phyloP scores from a whole-genome alignment of 1,284 basidiomycete species.

The Pseudozyma tsukubaensis region DNA sequence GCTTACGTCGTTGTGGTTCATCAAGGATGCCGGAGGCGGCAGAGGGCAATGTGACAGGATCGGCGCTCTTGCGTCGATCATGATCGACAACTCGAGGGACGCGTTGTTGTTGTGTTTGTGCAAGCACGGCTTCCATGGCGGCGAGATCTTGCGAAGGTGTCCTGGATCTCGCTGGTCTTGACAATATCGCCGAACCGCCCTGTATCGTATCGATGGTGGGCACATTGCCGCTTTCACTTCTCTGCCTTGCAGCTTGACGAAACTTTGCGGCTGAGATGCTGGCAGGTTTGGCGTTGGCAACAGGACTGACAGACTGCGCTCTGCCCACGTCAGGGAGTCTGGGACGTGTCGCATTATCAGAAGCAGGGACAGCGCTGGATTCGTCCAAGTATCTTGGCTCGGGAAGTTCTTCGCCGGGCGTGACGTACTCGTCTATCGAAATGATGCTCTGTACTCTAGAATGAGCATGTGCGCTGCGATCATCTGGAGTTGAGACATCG shows the following conservation, averaged over 20 bases:
- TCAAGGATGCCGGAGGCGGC: slow-evolving; percentile 3
- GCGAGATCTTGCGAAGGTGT: slow-evolving; percentile 48
- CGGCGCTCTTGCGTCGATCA: slow-evolving; percentile 32
- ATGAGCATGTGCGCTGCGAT: slow-evolving; percentile 13
- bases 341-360: slow-evolving; percentile 11
- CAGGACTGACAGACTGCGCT: slow-evolving; percentile 32
- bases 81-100: slow-evolving; percentile 4
- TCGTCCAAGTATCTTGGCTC: slow-evolving; percentile 17
- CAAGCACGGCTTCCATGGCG: slow-evolving; percentile 44
- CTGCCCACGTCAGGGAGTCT: slow-evolving; percentile 8
- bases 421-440: slow-evolving; percentile 46
- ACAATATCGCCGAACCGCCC: slow-evolving; percentile 15
- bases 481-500: slow-evolving; percentile 33
- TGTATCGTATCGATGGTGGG: slow-evolving; percentile 31
- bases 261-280: slow-evolving; percentile 54
- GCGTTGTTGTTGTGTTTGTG: slow-evolving; percentile 15
- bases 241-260: slow-evolving; percentile 40
- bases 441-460: slow-evolving; percentile 45
- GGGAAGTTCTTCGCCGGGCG: slow-evolving; percentile 43
- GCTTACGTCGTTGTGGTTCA: slow-evolving; percentile 22
- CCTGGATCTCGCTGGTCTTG: slow-evolving; percentile 30
- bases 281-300: slow-evolving; percentile 22
- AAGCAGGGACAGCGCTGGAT: too few relatives aligned
- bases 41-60: slow-evolving; percentile 1
- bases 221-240: slow-evolving; percentile 39